Evolutionary conservation across 768 basidiomycete species (phyloP).

Genomic region (Podaxis sp.): DNA sequence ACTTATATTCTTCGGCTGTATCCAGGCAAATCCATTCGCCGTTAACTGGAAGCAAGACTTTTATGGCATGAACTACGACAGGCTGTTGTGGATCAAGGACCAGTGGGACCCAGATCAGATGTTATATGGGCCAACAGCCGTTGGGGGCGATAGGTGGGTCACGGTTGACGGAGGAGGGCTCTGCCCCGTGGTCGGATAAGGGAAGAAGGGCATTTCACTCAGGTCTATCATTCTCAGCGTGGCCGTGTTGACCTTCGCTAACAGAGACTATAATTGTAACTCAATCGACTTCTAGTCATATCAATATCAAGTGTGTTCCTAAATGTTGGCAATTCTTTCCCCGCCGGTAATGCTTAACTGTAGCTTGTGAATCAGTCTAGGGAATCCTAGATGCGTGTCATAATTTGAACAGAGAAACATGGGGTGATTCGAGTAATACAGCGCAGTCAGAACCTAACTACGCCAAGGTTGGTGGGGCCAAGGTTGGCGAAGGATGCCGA

Average conservation of each 20-base stretch:
- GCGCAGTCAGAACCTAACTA: conserved; percentile 41
- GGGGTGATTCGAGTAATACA: not conserved
- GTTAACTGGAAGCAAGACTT: conserved; percentile 20
- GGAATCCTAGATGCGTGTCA: too few species aligned
- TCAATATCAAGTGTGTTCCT: not conserved
- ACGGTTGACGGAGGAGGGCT: conserved; percentile 10
- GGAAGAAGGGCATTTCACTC: not conserved
- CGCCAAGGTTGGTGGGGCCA: conserved; percentile 90
- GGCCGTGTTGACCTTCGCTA: not conserved
- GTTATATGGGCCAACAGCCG: conserved; percentile 21
- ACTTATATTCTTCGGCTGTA: not conserved
- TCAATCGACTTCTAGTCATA: not conserved
- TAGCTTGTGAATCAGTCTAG: too few species aligned
- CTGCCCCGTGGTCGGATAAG: conserved; percentile 1
- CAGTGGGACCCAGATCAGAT: conserved; percentile 18
- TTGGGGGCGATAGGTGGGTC: conserved; percentile 18
- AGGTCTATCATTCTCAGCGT: not conserved
- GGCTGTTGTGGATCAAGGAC: conserved; percentile 16
- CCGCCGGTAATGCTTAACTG: too few species aligned
- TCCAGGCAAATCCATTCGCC: conserved; percentile 19
- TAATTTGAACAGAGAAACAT: not conserved
- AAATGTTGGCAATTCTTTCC: too few species aligned
- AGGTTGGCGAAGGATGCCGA: too few species aligned
- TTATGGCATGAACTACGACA: conserved; percentile 20
- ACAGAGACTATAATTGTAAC: not conserved